Conservation (phyloP, 106 monocot genomes). For the Allium sativum region DNA sequence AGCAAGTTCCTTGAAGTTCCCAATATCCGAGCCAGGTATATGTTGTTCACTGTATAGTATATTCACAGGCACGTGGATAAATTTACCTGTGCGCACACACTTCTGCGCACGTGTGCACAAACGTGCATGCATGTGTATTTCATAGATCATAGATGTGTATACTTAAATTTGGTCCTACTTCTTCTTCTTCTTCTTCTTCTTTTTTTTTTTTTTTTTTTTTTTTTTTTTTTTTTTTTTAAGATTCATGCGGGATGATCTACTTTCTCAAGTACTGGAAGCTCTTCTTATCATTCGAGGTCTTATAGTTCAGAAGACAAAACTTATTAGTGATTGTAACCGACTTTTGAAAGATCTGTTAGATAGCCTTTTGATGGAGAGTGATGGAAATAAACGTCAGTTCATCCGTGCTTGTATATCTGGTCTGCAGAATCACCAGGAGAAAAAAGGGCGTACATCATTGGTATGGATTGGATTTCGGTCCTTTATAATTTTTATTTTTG, state of each 20-base stretch:
- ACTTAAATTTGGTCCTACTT: background rate
- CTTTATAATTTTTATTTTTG: background rate
- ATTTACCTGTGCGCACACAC: too few relatives aligned
- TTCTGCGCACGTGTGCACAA: too few relatives aligned
- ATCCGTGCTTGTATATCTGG: slow-evolving; percentile 93
- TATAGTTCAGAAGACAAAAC: slow-evolving; percentile 95
- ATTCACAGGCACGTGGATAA: too few relatives aligned
- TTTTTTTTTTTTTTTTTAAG: slow-evolving; percentile 19
- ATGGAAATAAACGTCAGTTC: slow-evolving; percentile 85
- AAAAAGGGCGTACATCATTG: slow-evolving; percentile 67
- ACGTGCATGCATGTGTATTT: too few relatives aligned
- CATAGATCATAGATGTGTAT: too few relatives aligned
- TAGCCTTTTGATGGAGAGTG: slow-evolving; percentile 78
- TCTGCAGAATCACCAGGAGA: slow-evolving; percentile 74
- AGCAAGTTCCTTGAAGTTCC: slow-evolving; percentile 92
- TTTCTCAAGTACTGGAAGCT: slow-evolving; percentile 85
- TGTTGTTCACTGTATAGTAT: background rate
- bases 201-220: too few relatives aligned
- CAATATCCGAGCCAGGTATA: slow-evolving; percentile 79
- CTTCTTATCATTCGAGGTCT: slow-evolving; percentile 90
- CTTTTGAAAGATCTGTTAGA: slow-evolving; percentile 93
- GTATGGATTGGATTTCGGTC: slow-evolving; percentile 20
- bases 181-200: too few relatives aligned
- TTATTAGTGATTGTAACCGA: slow-evolving; percentile 81
- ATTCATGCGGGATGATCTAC: slow-evolving; percentile 77